phyloP scores from a whole-genome alignment of 345 rosid genomes.

The Geranium brycei region DNA sequence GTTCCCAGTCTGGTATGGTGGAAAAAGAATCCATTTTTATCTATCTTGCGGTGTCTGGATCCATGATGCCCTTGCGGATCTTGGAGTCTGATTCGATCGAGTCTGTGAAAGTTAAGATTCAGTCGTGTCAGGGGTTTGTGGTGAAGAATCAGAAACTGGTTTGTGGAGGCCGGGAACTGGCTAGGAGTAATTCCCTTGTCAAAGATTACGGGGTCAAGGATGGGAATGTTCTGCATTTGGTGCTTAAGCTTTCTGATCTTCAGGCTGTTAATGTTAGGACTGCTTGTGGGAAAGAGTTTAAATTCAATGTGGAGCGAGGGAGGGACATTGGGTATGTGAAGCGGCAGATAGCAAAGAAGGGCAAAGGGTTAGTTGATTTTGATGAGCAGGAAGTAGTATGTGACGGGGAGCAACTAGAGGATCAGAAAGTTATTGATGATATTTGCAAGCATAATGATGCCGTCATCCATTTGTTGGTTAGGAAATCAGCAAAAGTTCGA shows the following conservation, averaged over 20 bases:
- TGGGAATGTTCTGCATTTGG: slow-evolving; percentile 59
- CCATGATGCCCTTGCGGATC: slow-evolving; percentile 45
- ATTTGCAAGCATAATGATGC: slow-evolving; percentile 36
- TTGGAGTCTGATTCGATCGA: slow-evolving; percentile 50
- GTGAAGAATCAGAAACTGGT: slow-evolving; percentile 61
- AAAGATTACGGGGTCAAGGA: slow-evolving; percentile 55
- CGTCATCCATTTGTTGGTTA: slow-evolving; percentile 39
- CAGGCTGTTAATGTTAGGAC: slow-evolving; percentile 52
- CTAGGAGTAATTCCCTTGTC: slow-evolving; percentile 46
- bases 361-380: slow-evolving; percentile 33
- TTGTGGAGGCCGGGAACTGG: slow-evolving; percentile 48
- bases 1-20: slow-evolving; percentile 8
- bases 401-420: slow-evolving; percentile 50
- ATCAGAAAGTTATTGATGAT: slow-evolving; percentile 50
- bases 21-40: slow-evolving; percentile 37
- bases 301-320: slow-evolving; percentile 39
- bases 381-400: slow-evolving; percentile 52
- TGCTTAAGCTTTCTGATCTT: slow-evolving; percentile 50
- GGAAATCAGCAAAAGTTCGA: slow-evolving; percentile 42
- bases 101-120: slow-evolving; percentile 53
- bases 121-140: slow-evolving; percentile 49
- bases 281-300: slow-evolving; percentile 32
- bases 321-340: slow-evolving; percentile 60
- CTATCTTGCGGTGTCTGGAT: slow-evolving; percentile 29
- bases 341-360: slow-evolving; percentile 36